These are phyloP conservation scores for Pyrus pyrifolia DNA, from an alignment of 306 rosid genomes.

Conservation along the genomic window DNA sequence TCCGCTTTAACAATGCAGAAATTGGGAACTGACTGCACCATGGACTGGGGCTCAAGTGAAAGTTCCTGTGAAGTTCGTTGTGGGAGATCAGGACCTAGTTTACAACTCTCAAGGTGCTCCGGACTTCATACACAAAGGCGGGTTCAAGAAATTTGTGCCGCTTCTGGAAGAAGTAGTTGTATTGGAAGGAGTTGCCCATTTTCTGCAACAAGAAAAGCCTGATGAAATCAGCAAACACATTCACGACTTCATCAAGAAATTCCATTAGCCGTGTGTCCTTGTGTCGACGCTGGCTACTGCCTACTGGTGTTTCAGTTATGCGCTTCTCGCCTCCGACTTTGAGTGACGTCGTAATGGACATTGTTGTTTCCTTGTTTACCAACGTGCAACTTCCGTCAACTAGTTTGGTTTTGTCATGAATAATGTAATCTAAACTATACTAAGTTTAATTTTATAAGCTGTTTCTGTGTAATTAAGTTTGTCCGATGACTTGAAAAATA, in stretches of 20 bases:
- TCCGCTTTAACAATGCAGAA: conserved; percentile 29
- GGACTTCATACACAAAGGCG: conserved; percentile 70
- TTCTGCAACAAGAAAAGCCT: conserved; percentile 50
- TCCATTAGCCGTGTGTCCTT: background rate
- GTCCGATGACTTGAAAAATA: too few species aligned
- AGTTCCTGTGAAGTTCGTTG: conserved; percentile 62
- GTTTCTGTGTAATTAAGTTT: too few species aligned
- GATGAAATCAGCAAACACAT: conserved; percentile 53
- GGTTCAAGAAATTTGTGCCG: conserved; percentile 51
- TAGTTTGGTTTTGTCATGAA: too few species aligned
- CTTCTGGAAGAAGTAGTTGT: conserved; percentile 49
- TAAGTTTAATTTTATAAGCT: too few species aligned
- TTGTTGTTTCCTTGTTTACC: too few species aligned
- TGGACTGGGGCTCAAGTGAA: conserved; percentile 53
- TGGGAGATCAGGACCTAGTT: conserved; percentile 64
- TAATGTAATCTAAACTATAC: too few species aligned
- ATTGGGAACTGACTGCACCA: conserved; percentile 67
- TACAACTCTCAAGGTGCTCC: conserved; percentile 37
- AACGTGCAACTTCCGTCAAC: too few species aligned
- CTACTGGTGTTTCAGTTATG: too few species aligned
- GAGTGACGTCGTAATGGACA: too few species aligned
- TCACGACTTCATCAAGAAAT: conserved; percentile 41
- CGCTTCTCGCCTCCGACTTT: too few species aligned
- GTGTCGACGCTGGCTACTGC: too few species aligned
- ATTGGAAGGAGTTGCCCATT: conserved; percentile 63